Evolutionary conservation across 2,329 filamentous ascomycete species (phyloP).

Genomic region (Mollisia scopiformis): DNA sequence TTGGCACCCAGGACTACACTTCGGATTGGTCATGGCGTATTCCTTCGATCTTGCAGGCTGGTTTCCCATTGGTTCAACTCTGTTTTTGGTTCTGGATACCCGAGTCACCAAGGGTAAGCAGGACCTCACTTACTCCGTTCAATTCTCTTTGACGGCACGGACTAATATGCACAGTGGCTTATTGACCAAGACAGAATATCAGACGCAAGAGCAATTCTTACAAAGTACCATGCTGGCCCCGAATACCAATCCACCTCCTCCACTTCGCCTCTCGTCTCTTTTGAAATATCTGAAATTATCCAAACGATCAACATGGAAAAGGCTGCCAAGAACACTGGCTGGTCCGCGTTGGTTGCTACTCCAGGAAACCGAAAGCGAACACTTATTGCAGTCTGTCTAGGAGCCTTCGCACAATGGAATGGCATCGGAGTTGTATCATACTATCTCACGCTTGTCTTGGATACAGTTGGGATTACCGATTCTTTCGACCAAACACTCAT

Average conservation of each 20-base stretch:
- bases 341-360: constrained; percentile 36
- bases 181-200: constrained; percentile 51
- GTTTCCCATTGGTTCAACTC: constrained; percentile 47
- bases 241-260: constrained; percentile 42
- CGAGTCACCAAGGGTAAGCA: constrained; percentile 40
- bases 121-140: too few species aligned
- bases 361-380: constrained; percentile 16
- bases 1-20: background rate
- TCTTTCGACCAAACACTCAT: constrained; percentile 31
- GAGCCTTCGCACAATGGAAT: constrained; percentile 11
- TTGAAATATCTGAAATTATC: constrained; percentile 53
- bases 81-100: constrained; percentile 2
- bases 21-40: background rate
- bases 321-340: constrained; percentile 40
- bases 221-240: constrained; percentile 55
- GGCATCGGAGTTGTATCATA: constrained; percentile 34
- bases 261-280: constrained; percentile 50
- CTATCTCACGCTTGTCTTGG: constrained; percentile 39
- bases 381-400: constrained; percentile 10
- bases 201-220: constrained; percentile 53
- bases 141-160: too few species aligned
- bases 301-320: constrained; percentile 48
- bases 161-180: too few species aligned
- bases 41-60: background rate
- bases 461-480: constrained; percentile 29